Evolutionary conservation across 2,329 filamentous ascomycete genomes (phyloP).

Genomic region (Mycocentrospora acerina): DNA sequence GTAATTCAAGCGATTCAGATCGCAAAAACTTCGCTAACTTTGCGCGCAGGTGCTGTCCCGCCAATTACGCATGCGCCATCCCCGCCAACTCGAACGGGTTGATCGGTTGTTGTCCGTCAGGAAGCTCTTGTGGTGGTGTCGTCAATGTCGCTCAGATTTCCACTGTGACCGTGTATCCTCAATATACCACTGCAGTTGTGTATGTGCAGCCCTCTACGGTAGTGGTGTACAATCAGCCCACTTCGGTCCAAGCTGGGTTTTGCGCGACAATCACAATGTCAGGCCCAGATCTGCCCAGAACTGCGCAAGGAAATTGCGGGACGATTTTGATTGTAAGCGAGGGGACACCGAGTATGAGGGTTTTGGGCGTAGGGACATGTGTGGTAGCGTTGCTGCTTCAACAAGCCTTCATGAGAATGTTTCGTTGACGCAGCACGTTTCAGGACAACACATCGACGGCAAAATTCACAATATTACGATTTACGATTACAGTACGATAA

Average conservation of each 20-base stretch:
- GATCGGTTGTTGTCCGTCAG: constrained; percentile 42
- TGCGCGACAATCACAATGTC: constrained; percentile 41
- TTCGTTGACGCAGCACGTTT: constrained; percentile 3
- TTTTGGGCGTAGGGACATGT: constrained; percentile 19
- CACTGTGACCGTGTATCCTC: constrained; percentile 38
- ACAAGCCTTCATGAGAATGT: constrained; percentile 31
- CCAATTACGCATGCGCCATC: constrained; percentile 35
- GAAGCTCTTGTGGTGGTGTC: constrained; percentile 34
- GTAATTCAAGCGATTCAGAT: constrained; percentile 27
- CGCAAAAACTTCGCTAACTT: constrained; percentile 1
- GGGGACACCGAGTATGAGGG: constrained; percentile 17
- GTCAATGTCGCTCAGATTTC: constrained; percentile 36
- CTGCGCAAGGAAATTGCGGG: constrained; percentile 37
- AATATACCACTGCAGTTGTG: constrained; percentile 30
- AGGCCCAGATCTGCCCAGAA: constrained; percentile 37
- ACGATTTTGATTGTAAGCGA: constrained; percentile 40
- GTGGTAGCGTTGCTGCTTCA: constrained; percentile 22
- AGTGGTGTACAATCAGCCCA: constrained; percentile 22
- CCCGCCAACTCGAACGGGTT: constrained; percentile 35
- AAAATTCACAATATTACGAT: constrained; percentile 16
- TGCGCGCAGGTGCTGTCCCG: constrained; percentile 39
- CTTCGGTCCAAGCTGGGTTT: constrained; percentile 31
- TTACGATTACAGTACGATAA: constrained; percentile 19
- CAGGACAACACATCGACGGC: background rate
- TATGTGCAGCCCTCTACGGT: constrained; percentile 30